Conservation (phyloP, 176 grass and related monocot genomes). For the Hyparrhenia diplandra region DNA sequence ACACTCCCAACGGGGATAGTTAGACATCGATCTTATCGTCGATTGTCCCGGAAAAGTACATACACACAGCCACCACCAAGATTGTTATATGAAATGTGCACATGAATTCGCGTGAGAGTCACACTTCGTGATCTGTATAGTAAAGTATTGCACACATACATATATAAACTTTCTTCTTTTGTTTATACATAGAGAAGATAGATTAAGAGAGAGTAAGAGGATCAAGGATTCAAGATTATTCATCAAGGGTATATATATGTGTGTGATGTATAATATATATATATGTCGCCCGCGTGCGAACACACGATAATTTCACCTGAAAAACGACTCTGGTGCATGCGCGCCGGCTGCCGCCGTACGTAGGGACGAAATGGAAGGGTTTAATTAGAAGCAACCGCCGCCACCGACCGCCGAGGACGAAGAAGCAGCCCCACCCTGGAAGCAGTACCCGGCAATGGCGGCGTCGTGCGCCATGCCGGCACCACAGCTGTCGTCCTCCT, state of each 20-base stretch:
- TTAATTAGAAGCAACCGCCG: neutral
- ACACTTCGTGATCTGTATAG: too few relatives aligned
- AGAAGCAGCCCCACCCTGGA: neutral
- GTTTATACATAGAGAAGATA: neutral
- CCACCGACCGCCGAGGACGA: neutral
- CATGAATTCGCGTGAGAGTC: too few relatives aligned
- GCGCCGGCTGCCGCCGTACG: neutral
- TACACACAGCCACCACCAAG: too few relatives aligned
- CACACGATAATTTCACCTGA: neutral
- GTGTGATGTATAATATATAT: too few relatives aligned
- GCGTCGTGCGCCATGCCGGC: neutral
- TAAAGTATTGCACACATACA: too few relatives aligned
- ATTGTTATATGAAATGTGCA: too few relatives aligned
- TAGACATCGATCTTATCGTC: too few relatives aligned
- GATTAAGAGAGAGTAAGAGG: neutral
- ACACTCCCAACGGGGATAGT: too few relatives aligned
- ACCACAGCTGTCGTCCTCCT: constrained; percentile 36
- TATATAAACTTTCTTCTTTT: neutral
- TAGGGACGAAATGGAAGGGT: neutral
- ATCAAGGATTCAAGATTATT: neutral
- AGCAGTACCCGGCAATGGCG: neutral
- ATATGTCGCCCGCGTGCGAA: too few relatives aligned
- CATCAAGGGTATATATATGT: neutral
- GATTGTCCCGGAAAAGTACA: too few relatives aligned
- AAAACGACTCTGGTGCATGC: neutral